Evolutionary conservation across 225 moss, liverwort and hornwort genomes (phyloP), one percentile per base, ranked within the genome.

Genomic region (Polytrichum commune): DNA sequence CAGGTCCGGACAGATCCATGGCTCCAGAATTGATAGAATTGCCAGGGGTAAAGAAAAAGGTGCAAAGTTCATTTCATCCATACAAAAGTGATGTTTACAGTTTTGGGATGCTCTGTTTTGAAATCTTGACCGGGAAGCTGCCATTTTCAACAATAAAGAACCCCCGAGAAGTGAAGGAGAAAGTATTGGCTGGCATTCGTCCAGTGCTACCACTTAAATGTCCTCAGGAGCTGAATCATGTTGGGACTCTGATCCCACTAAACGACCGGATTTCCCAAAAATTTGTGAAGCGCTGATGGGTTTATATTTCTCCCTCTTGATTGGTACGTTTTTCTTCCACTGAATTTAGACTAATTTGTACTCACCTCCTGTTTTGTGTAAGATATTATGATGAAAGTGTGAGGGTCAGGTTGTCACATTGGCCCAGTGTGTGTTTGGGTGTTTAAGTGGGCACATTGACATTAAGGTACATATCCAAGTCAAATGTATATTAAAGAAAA

Each of bases 11-110:
- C 0, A 29, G 60, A 6, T 75, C 53, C 68, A 75, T 69, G 32
- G 68, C 74, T 9, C 68, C 68, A 2, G 75, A 75, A 29, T 18
- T 74, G n/a, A 18, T 29, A 2, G 18, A 25, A 0, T 0, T 1
- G 0, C 18, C 0, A 7, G 55, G 27, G 30, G 24, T 9, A 26
- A 27, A 74, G 18, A 67, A 67, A 13, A 2, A 4, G 1, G 4
- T 3, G 10, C 13, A 46, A 10, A 8, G 38, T 46, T 46, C 38
- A 46, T 46, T 2, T 13, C 38, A 46, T 22, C 74, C 67, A 5
- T 74, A 66, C 60, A 74, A 74, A 46, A 46, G 66, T 27, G 74
- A 74, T 46, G 60, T 74, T 16, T 74, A 60, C 18, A 53, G 67
- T 60, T 74, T 67, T 38, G 74, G 67, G 22, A 74, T 74, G 67